Conservation (phyloP, 177 flowering plant genomes). For the Telopea speciosissima region DNA sequence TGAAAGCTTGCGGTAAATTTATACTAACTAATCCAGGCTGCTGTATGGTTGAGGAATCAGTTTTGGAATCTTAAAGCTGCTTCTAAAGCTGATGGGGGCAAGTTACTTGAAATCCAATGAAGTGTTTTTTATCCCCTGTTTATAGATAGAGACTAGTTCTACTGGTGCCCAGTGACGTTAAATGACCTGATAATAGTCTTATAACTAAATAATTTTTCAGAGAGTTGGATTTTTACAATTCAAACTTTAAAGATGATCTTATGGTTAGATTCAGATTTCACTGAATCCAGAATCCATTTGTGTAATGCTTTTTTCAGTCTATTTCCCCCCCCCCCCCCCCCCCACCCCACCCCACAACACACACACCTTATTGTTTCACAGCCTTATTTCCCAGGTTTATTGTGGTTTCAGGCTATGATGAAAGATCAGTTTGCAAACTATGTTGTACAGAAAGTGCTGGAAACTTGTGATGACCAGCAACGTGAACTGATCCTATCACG, state of each 20-base stretch:
- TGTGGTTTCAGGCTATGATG: constrained; percentile 82
- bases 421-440: constrained; percentile 99
- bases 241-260: not conserved
- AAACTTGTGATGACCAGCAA: constrained; percentile 93
- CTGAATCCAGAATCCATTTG: not conserved
- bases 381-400: not conserved
- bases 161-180: too few relatives aligned
- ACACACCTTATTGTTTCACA: not conserved
- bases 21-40: not conserved
- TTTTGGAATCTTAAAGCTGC: not conserved
- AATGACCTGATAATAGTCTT: not conserved
- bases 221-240: too few relatives aligned
- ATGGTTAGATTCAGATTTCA: not conserved
- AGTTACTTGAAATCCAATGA: not conserved
- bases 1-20: not conserved
- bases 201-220: not conserved
- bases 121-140: too few relatives aligned
- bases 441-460: constrained; percentile 96
- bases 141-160: too few relatives aligned
- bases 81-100: not conserved
- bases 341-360: too few relatives aligned
- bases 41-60: not conserved
- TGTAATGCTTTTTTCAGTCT: not conserved
- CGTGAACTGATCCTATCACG: constrained; percentile 87
- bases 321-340: not conserved